A percentile compares a stretch with the other conserved stretches of the same genome.
Evolutionary conservation across 2,329 filamentous ascomycete genomes (phyloP).

Genomic region (Tolypocladium sp.): DNA sequence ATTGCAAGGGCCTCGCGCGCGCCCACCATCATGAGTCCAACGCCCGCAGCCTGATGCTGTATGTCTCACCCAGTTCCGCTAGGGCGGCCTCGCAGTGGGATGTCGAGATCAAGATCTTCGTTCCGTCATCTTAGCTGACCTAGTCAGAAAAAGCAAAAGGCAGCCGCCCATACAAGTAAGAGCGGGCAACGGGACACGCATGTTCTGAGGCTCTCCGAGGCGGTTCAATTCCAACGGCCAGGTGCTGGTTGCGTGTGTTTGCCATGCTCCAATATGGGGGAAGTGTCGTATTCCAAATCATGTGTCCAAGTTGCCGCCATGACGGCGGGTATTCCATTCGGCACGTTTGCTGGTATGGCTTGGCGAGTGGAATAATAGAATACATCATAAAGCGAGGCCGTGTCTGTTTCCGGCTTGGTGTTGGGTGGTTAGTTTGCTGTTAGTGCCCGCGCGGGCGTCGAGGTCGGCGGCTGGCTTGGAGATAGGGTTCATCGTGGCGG

Average conservation of each 20-base stretch:
- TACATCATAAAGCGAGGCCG: not conserved
- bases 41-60: not conserved
- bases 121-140: not conserved
- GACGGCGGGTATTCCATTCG: not conserved
- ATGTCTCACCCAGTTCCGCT: not conserved
- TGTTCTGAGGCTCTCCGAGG: not conserved
- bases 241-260: not conserved
- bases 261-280: not conserved
- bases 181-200: not conserved
- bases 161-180: not conserved
- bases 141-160: conserved; percentile 1
- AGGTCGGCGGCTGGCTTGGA: not conserved
- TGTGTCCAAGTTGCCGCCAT: not conserved
- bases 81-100: not conserved
- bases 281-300: not conserved
- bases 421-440: not conserved
- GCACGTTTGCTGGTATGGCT: not conserved
- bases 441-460: not conserved
- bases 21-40: not conserved
- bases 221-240: not conserved
- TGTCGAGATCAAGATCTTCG: not conserved
- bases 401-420: not conserved
- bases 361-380: not conserved
- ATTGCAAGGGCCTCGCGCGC: not conserved
- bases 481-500: not conserved